Percentiles rank a stretch among this genome's conserved stretches.
These are phyloP conservation scores for Crassisporium funariophilum DNA, from an alignment of 768 basidiomycete species.

Conservation along the genomic window DNA sequence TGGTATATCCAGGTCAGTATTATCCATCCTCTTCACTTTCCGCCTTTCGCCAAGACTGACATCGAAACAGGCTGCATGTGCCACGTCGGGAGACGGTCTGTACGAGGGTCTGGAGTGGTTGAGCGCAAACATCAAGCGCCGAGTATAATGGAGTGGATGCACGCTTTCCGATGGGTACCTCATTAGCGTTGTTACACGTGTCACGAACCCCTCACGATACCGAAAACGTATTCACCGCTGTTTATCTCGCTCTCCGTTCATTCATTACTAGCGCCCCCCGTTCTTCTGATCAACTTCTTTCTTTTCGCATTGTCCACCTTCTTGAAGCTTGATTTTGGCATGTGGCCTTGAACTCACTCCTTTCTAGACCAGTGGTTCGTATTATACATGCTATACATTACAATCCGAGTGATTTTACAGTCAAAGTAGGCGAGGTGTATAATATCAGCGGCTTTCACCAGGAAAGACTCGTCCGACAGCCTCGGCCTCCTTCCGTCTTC, in stretches of 20 bases:
- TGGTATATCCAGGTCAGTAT: constrained; percentile 87
- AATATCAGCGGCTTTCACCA: constrained; percentile 57
- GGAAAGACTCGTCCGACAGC: constrained; percentile 74
- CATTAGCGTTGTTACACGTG: constrained; percentile 53
- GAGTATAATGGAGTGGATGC: constrained; percentile 54
- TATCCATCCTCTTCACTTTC: constrained; percentile 4
- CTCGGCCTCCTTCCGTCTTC: constrained; percentile 76
- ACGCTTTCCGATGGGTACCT: constrained; percentile 42
- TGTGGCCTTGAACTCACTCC: constrained; percentile 25
- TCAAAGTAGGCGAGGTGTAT: constrained; percentile 9
- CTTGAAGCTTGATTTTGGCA: constrained; percentile 20
- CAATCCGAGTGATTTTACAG: constrained; percentile 23
- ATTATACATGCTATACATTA: constrained; percentile 30
- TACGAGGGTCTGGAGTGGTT: constrained; percentile 99
- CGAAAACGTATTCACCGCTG: constrained; percentile 53
- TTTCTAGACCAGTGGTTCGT: constrained; percentile 40
- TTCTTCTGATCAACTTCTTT: constrained; percentile 26
- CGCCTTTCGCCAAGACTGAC: constrained; percentile 11
- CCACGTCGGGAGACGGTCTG: constrained; percentile 96
- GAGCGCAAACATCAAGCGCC: constrained; percentile 87
- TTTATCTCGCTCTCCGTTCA: constrained; percentile 41
- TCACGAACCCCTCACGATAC: constrained; percentile 62
- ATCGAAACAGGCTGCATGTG: constrained; percentile 82
- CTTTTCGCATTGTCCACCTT: constrained; percentile 26
- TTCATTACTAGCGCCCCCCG: constrained; percentile 29